Percentiles rank a stretch among this genome's conserved stretches.
Evolutionary conservation across 768 basidiomycete species (phyloP).

Genomic region (Nidula microcarpa): DNA sequence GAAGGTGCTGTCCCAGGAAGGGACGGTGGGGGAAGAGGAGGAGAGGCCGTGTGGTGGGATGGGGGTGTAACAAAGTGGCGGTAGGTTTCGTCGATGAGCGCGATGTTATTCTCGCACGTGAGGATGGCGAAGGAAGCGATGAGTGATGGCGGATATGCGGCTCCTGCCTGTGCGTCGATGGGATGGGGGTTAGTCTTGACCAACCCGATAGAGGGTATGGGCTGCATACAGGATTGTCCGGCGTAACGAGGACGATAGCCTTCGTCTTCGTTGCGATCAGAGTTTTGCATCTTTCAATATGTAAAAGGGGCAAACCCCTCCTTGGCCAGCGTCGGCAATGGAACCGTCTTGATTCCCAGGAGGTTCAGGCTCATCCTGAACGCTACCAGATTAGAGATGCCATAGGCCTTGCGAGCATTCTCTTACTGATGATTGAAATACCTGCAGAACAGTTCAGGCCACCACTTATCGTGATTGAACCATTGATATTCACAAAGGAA

Average conservation of each 20-base stretch:
- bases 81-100: conserved; percentile 86
- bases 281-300: conserved; percentile 44
- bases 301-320: conserved; percentile 63
- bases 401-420: no score
- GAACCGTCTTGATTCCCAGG: conserved; percentile 56
- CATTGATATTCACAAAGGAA: conserved; percentile 50
- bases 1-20: conserved; percentile 55
- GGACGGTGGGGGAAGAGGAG: conserved; percentile 29
- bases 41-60: conserved; percentile 55
- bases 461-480: background rate
- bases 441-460: conserved; percentile 22
- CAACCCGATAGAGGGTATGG: background rate
- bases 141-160: conserved; percentile 55
- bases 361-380: conserved; percentile 62
- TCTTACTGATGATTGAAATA: conserved; percentile 66
- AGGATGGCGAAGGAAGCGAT: conserved; percentile 58
- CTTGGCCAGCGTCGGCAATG: conserved; percentile 45
- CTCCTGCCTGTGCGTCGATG: conserved; percentile 51
- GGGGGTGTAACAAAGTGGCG: conserved; percentile 60
- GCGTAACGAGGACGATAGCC: conserved; percentile 73
- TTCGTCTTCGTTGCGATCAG: conserved; percentile 57
- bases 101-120: conserved; percentile 50
- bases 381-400: background rate
- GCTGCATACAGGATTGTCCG: conserved; percentile 67
- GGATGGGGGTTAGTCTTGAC: no score